phyloP scores from a whole-genome alignment of 352 stramenopile species.

The Paralagenidium karlingii region DNA sequence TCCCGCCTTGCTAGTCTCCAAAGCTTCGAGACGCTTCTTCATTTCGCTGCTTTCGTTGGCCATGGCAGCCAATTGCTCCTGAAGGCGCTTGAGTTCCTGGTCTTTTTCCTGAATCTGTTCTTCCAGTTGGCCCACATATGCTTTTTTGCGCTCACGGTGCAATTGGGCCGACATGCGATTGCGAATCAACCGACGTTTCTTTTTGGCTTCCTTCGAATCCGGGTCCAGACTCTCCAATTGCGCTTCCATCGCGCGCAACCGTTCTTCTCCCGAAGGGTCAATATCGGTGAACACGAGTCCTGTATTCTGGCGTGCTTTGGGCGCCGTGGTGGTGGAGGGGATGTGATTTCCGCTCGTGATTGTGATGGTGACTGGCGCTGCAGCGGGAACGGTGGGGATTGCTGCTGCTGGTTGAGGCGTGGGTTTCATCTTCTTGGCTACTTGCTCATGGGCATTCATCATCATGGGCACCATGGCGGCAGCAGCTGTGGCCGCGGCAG shows the following conservation, averaged over 20 bases:
- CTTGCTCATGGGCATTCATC: slow-evolving; percentile 13
- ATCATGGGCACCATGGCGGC: slow-evolving; percentile 10
- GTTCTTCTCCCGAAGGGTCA: slow-evolving; percentile 61
- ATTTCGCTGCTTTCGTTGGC: slow-evolving; percentile 46
- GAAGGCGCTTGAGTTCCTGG: slow-evolving; percentile 50
- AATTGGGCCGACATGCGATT: slow-evolving; percentile 84
- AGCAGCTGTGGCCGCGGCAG: slow-evolving; percentile 1
- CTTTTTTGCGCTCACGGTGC: slow-evolving; percentile 81
- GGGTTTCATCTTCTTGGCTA: slow-evolving; percentile 59
- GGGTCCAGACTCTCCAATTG: slow-evolving; percentile 74
- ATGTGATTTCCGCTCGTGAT: background rate
- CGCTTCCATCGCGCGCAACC: slow-evolving; percentile 67
- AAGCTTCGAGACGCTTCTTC: slow-evolving; percentile 25
- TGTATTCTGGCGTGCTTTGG: too few relatives aligned
- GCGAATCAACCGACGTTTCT: slow-evolving; percentile 78
- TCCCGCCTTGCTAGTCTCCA: slow-evolving; percentile 1
- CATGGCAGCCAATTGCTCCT: slow-evolving; percentile 65
- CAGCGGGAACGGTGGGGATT: slow-evolving; percentile 7
- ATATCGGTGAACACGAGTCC: slow-evolving; percentile 31
- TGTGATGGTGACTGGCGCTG: slow-evolving; percentile 5
- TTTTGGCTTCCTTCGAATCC: slow-evolving; percentile 84
- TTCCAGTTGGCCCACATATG: slow-evolving; percentile 76
- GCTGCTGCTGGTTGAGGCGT: slow-evolving; percentile 6
- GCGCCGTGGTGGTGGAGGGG: slow-evolving; percentile 8
- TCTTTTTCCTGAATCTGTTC: slow-evolving; percentile 77